Conservation (phyloP, 2,329 filamentous ascomycete species). For the Ophiostoma ulmi region DNA sequence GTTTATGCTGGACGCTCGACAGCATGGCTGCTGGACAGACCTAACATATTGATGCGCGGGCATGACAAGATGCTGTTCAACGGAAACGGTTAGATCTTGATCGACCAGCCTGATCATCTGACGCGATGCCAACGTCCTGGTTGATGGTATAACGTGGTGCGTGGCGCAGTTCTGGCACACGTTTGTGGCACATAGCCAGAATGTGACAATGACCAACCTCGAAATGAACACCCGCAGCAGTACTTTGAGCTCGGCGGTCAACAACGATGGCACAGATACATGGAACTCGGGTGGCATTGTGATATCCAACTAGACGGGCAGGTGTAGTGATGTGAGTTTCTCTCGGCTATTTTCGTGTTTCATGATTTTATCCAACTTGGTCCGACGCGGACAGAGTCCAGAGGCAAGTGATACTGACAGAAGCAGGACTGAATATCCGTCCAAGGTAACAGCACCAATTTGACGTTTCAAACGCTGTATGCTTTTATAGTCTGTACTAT, state of each 20-base stretch:
- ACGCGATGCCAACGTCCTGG: neutral
- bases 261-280: constrained; percentile 48
- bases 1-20: neutral
- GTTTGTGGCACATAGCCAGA: constrained; percentile 39
- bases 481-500: constrained; percentile 19
- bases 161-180: constrained; percentile 49
- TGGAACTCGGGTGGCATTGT: constrained; percentile 40
- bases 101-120: neutral
- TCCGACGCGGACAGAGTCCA: neutral
- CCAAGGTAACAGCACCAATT: constrained; percentile 40
- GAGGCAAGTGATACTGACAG: neutral
- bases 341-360: too few relatives aligned
- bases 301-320: neutral
- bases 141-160: constrained; percentile 33
- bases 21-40: neutral
- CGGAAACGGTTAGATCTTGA: neutral
- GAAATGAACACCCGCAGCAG: constrained; percentile 46
- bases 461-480: constrained; percentile 37
- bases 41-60: neutral
- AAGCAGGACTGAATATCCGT: constrained; percentile 39
- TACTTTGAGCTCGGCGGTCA: constrained; percentile 43
- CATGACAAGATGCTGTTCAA: neutral
- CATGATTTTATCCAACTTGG: neutral
- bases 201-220: constrained; percentile 49
- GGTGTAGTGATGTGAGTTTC: neutral